Percentiles rank a stretch among this genome's conserved stretches.
Conservation (phyloP, 805 yeast species). For the Lachancea nothofagi region DNA sequence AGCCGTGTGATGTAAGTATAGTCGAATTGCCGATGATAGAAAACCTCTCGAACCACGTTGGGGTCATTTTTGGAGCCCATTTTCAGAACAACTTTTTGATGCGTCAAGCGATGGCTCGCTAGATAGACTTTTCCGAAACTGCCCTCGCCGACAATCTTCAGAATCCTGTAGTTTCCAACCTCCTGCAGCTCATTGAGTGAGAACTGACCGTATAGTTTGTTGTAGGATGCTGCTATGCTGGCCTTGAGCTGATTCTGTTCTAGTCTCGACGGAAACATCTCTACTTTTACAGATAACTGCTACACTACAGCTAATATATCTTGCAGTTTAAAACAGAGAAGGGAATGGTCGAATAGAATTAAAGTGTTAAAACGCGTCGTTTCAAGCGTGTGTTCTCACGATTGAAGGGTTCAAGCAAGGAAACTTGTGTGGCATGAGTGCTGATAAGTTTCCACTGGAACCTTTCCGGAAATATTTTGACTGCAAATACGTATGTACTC, state of each 20-base stretch:
- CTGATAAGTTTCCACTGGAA: no score
- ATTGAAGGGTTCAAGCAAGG: no score
- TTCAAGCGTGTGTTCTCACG: no score
- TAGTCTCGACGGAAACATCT: constrained; percentile 21
- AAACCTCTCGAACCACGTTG: constrained; percentile 83
- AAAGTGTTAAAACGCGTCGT: no score
- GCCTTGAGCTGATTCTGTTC: constrained; percentile 31
- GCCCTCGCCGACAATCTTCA: constrained; percentile 81
- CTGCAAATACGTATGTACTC: no score
- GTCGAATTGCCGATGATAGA: constrained; percentile 75
- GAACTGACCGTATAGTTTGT: constrained; percentile 48
- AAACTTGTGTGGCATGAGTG: no score
- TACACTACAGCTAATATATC: no score
- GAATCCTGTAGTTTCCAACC: constrained; percentile 75
- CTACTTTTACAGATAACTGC: neutral
- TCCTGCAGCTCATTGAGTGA: constrained; percentile 46
- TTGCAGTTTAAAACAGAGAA: no score
- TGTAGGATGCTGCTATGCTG: constrained; percentile 57
- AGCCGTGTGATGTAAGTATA: constrained; percentile 81
- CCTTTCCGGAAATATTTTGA: no score
- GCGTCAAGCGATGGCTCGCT: constrained; percentile 72
- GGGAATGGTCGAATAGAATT: no score
- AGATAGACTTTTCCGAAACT: constrained; percentile 88
- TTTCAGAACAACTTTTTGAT: constrained; percentile 76
- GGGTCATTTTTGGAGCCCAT: constrained; percentile 75